Conservation (phyloP, 805 yeast genomes). For the Nakazawaea peltata region DNA sequence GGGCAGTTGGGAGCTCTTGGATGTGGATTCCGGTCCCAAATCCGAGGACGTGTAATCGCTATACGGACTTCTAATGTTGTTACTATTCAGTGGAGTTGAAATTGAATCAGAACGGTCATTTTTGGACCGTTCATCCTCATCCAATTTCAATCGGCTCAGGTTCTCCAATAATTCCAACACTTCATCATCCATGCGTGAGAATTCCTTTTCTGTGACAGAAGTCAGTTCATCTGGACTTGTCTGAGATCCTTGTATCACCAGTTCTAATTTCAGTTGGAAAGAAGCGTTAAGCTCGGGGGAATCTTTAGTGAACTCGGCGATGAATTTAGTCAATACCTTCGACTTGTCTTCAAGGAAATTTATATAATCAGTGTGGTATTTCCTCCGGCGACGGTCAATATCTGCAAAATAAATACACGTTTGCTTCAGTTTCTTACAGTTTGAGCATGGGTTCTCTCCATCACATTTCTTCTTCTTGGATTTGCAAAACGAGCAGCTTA, state of each 20-base stretch:
- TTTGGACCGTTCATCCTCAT: constrained; percentile 7
- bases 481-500: constrained; percentile 14
- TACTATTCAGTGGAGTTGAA: constrained; percentile 4
- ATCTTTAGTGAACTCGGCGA: constrained; percentile 16
- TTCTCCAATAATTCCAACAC: constrained; percentile 4
- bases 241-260: constrained; percentile 19
- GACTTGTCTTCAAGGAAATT: constrained; percentile 20
- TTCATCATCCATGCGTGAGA: constrained; percentile 1
- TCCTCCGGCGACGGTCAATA: constrained; percentile 23
- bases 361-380: constrained; percentile 25
- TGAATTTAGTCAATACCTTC: constrained; percentile 14
- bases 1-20: background rate
- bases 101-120: constrained; percentile 1
- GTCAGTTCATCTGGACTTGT: constrained; percentile 18
- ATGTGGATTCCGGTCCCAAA: too few relatives aligned
- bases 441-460: constrained; percentile 18
- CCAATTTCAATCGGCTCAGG: constrained; percentile 4
- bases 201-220: constrained; percentile 9
- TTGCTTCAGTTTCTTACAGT: constrained; percentile 14
- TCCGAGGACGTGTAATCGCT: constrained; percentile 4
- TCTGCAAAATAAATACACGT: constrained; percentile 16
- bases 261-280: constrained; percentile 16
- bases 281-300: constrained; percentile 13
- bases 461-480: constrained; percentile 16
- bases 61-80: constrained; percentile 2